A percentile compares a stretch with the other conserved stretches of the same genome.
Conservation (phyloP, 441 rosid species). For the Bocquillonia castaneifolia region DNA sequence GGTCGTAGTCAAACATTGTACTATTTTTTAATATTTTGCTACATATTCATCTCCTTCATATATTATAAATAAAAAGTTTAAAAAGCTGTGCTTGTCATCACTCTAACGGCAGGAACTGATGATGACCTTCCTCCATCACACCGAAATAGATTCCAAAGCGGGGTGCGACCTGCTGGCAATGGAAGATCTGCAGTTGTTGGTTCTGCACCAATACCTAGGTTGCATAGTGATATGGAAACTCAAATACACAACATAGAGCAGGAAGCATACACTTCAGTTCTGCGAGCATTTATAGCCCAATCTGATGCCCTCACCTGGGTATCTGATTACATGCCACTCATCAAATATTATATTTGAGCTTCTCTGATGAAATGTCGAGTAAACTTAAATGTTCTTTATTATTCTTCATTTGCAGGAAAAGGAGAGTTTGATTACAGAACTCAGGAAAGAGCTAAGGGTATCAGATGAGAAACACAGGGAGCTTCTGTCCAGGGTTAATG, state of each 20-base stretch:
- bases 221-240: slow-evolving; percentile 86
- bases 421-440: slow-evolving; percentile 92
- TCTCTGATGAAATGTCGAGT: slow-evolving; percentile 20
- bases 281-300: slow-evolving; percentile 98
- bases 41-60: too few species aligned
- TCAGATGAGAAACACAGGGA: slow-evolving; percentile 95
- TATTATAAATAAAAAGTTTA: neutral
- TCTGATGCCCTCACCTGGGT: slow-evolving; percentile 99
- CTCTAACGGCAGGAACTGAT: slow-evolving; percentile 67
- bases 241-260: slow-evolving; percentile 93
- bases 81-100: neutral
- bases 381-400: slow-evolving; percentile 22
- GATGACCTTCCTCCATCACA: slow-evolving; percentile 96
- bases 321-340: slow-evolving; percentile 23
- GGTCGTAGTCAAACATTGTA: too few species aligned
- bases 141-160: slow-evolving; percentile 79
- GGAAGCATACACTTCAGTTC: slow-evolving; percentile 83
- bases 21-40: too few species aligned
- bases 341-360: slow-evolving; percentile 21
- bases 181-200: slow-evolving; percentile 66
- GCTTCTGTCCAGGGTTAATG: slow-evolving; percentile 76
- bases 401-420: slow-evolving; percentile 83
- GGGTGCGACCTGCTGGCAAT: slow-evolving; percentile 61
- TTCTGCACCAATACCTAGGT: slow-evolving; percentile 57
- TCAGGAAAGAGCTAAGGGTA: slow-evolving; percentile 88